These are phyloP conservation scores for Gremmenia infestans DNA, from an alignment of 2,329 filamentous ascomycete species.

Conservation along the genomic window DNA sequence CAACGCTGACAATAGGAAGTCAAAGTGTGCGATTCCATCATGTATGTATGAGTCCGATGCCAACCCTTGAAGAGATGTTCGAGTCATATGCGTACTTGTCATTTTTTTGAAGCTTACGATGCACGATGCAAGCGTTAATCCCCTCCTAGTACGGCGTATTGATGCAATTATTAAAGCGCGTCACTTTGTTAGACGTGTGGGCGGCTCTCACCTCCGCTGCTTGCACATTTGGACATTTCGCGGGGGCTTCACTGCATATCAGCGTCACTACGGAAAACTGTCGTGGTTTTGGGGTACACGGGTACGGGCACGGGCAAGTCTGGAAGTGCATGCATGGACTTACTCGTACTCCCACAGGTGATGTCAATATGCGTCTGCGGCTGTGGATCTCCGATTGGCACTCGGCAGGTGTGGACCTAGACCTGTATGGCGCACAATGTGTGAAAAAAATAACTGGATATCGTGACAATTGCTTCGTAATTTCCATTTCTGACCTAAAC, in stretches of 20 bases:
- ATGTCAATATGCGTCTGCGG: constrained; percentile 23
- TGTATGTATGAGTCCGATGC: not conserved
- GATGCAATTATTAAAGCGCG: constrained; percentile 3
- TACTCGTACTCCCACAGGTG: constrained; percentile 4
- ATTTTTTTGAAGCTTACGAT: constrained; percentile 4
- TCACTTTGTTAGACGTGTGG: constrained; percentile 32
- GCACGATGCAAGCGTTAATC: constrained; percentile 3
- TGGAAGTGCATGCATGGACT: not conserved
- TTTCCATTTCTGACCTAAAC: constrained; percentile 16
- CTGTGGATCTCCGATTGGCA: constrained; percentile 7
- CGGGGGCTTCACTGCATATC: constrained; percentile 6
- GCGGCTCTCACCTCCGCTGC: constrained; percentile 1
- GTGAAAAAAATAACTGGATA: not conserved
- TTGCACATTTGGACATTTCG: not conserved
- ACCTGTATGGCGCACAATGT: not conserved
- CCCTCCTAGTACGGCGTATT: not conserved
- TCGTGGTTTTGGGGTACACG: constrained; percentile 10
- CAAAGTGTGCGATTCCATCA: not conserved
- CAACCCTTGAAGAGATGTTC: not conserved
- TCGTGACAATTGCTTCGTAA: constrained; percentile 8
- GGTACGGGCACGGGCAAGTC: not conserved
- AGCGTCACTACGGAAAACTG: constrained; percentile 11
- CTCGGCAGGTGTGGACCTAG: not conserved
- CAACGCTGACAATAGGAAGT: not conserved
- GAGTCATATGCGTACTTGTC: not conserved